Conservation (phyloP, 192 early-diverging fungal genomes). For the Backusella psychrophila region DNA sequence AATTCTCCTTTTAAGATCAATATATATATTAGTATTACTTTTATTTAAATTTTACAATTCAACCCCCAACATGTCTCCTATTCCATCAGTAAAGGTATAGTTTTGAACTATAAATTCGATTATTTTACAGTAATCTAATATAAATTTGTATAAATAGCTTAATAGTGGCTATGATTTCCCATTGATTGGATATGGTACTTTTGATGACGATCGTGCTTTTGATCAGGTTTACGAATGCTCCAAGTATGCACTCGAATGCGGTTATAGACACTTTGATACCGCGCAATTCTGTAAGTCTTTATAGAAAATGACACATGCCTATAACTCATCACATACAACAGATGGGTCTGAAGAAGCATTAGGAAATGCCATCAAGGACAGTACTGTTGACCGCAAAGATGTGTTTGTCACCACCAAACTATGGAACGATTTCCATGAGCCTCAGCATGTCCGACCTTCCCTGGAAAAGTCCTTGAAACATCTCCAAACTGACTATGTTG, state of each 20-base stretch:
- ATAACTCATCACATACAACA: not conserved
- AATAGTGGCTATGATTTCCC: slow-evolving; percentile 26
- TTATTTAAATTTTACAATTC: too few species aligned
- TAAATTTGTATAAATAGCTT: not conserved
- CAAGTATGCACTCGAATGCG: slow-evolving; percentile 34
- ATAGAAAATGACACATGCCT: too few species aligned
- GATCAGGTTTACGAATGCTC: slow-evolving; percentile 16
- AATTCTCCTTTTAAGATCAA: too few species aligned
- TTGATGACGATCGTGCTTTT: slow-evolving; percentile 11
- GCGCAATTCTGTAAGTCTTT: slow-evolving; percentile 29
- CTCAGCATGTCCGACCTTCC: slow-evolving; percentile 59
- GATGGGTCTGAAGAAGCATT: slow-evolving; percentile 75
- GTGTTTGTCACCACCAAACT: slow-evolving; percentile 78
- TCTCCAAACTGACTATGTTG: slow-evolving; percentile 72
- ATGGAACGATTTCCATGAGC: slow-evolving; percentile 61
- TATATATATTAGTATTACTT: too few species aligned
- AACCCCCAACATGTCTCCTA: too few species aligned
- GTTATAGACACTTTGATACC: slow-evolving; percentile 66
- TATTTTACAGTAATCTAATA: too few species aligned
- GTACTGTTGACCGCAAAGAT: slow-evolving; percentile 58
- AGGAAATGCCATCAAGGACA: slow-evolving; percentile 63
- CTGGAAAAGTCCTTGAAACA: slow-evolving; percentile 62
- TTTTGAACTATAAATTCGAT: too few species aligned
- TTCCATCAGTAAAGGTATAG: too few species aligned
- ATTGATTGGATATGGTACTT: slow-evolving; percentile 20